These are phyloP conservation scores for Dendrobium nobile DNA, from an alignment of 106 monocot genomes.

Conservation along the genomic window DNA sequence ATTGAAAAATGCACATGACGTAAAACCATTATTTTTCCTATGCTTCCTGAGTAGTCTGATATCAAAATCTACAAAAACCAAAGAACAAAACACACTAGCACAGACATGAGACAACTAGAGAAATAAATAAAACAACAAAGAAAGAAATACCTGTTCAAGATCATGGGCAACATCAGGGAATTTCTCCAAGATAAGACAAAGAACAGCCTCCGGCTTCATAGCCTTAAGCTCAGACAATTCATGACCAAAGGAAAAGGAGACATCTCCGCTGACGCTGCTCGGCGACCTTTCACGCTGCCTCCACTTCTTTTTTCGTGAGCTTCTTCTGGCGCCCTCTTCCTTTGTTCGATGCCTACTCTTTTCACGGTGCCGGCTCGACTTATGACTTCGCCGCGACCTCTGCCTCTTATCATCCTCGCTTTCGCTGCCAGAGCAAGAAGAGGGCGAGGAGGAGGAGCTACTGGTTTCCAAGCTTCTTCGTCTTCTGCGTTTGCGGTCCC, in stretches of 20 bases:
- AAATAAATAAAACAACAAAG: not conserved
- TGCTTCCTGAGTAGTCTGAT: too few relatives aligned
- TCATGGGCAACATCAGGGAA: conserved; percentile 6
- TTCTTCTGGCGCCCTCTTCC: not conserved
- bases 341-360: not conserved
- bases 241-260: not conserved
- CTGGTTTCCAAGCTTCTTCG: not conserved
- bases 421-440: conserved; percentile 2
- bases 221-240: not conserved
- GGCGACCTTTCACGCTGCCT: not conserved
- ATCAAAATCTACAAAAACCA: not conserved
- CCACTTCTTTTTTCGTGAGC: not conserved
- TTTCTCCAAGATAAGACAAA: conserved; percentile 4
- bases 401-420: not conserved
- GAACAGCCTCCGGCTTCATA: not conserved
- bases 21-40: too few relatives aligned
- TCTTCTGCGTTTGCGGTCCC: not conserved
- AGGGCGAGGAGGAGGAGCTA: not conserved
- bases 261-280: not conserved
- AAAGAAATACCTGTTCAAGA: conserved; percentile 1
- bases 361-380: not conserved
- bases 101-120: not conserved
- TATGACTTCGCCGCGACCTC: not conserved
- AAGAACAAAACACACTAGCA: not conserved
- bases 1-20: not conserved